Evolutionary conservation across 495 filamentous ascomycete species (phyloP), one percentile per base, ranked within the genome.

Genomic region (Pyrenopolyporus hunteri): DNA sequence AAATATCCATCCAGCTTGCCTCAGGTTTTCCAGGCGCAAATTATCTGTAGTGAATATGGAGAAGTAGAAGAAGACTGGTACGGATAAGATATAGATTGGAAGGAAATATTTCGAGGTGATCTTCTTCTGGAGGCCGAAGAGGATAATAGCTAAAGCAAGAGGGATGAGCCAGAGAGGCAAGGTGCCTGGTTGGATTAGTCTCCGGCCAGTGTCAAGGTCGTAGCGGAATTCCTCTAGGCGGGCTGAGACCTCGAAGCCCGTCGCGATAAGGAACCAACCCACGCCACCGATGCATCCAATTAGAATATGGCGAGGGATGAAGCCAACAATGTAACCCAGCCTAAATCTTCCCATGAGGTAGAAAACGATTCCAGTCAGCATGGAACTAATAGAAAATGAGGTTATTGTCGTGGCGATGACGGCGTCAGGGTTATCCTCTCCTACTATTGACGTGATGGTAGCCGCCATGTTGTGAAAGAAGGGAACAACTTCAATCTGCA

Each of bases 381-480:
- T 80, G 4, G 95, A 96, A 73, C 92, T 97, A 54, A 95, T 80
- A 2, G 93, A 89, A 68, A 94, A 98, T 3, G 95, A 83, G 4
- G 90, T 84, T 58, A 98, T 95, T 2, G 91, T 94, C 0, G 94
- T 98, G 20, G 94, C 92, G 45, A 97, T 82, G 23, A 98, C 89
- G 2, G 91, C 87, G 57, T 93, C 84, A 1, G 88, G 86, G 33
- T 94, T 89, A 29, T 93, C 86, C 63, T 88, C 84, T 4, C 92
- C 91, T 39, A 98, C 86, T 22, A 80, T 77, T 19, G 78, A 75
- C 64, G 97, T 84, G 58, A 98, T 96, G 8, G 88, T 92, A 68
- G 89, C 88, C 1, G 93, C 92, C 93, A 97, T 98, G 66, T 91
- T 93, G 70, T 97, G 93, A 69, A 97, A 97, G 74, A 97, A 98